phyloP scores from a whole-genome alignment of 495 filamentous ascomycete species.

The Penicillium argentinense region DNA sequence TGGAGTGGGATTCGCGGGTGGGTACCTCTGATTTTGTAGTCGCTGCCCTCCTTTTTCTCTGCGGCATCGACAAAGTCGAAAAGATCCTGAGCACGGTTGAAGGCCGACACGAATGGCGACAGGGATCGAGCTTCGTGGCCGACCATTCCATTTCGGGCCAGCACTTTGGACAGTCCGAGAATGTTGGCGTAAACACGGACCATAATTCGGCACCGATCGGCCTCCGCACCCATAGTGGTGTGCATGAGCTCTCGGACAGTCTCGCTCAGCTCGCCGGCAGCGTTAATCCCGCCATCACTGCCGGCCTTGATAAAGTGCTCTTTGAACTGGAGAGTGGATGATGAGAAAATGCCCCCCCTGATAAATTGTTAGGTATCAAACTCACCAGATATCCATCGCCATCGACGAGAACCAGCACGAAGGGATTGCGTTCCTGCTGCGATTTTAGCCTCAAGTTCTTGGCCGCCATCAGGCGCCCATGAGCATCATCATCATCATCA shows the following conservation, averaged over 20 bases:
- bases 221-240: conserved; percentile 45
- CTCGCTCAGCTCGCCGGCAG: conserved; percentile 53
- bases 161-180: conserved; percentile 48
- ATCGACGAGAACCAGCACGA: conserved; percentile 60
- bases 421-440: conserved; percentile 54
- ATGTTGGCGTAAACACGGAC: conserved; percentile 63
- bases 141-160: conserved; percentile 48
- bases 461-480: too few species aligned
- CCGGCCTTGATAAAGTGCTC: conserved; percentile 53
- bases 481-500: too few species aligned
- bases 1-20: background rate
- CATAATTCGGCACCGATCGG: conserved; percentile 57
- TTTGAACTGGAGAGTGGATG: conserved; percentile 41
- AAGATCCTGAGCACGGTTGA: conserved; percentile 57
- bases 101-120: conserved; percentile 54
- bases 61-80: conserved; percentile 65
- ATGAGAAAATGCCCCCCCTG: too few species aligned
- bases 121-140: conserved; percentile 54
- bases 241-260: conserved; percentile 47
- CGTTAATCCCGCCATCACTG: conserved; percentile 55
- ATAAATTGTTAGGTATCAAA: background rate
- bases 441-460: conserved; percentile 1
- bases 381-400: conserved; percentile 58
- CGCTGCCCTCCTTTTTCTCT: conserved; percentile 59
- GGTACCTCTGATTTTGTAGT: conserved; percentile 58